A percentile compares a stretch with the other conserved stretches of the same genome.
phyloP scores from a whole-genome alignment of 2,329 filamentous ascomycete genomes.

The Pseudocercospora musae region DNA sequence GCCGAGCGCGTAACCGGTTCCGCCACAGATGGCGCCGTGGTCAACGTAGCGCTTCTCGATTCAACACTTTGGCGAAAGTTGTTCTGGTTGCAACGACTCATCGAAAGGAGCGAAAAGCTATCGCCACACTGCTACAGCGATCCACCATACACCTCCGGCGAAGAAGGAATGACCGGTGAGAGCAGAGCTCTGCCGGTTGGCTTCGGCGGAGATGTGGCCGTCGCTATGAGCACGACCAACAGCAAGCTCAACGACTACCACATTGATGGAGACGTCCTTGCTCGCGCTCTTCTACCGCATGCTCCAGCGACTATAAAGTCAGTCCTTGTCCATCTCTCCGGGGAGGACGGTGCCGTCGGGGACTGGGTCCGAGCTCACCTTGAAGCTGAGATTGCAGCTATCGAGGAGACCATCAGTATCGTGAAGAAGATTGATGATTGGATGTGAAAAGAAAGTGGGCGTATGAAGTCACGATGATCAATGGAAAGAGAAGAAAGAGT shows the following conservation, averaged over 20 bases:
- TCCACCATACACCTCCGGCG: conserved; percentile 17
- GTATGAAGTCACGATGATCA: background rate
- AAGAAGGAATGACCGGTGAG: conserved; percentile 8
- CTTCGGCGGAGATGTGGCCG: conserved; percentile 32
- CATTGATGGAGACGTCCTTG: conserved; percentile 44
- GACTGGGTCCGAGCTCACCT: conserved; percentile 34
- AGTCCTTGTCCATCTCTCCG: conserved; percentile 22
- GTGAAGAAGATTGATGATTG: conserved; percentile 26
- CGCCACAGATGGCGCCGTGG: conserved; percentile 52
- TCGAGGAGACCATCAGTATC: conserved; percentile 25
- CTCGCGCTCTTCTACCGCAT: conserved; percentile 32
- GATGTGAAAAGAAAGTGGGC: conserved; percentile 16
- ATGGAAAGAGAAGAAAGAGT: background rate
- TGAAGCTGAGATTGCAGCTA: conserved; percentile 24
- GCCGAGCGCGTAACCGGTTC: conserved; percentile 50
- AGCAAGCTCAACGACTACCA: conserved; percentile 30
- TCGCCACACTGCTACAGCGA: conserved; percentile 25
- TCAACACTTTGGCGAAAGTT: conserved; percentile 65
- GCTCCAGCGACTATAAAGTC: conserved; percentile 23
- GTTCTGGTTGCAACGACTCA: conserved; percentile 67
- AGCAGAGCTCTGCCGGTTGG: conserved; percentile 28
- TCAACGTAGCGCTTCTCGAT: conserved; percentile 62
- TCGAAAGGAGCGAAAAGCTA: conserved; percentile 34
- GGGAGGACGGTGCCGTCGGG: conserved; percentile 27
- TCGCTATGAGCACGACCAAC: conserved; percentile 19